A percentile compares a stretch with the other conserved stretches of the same genome.
These are phyloP conservation scores for Podospora pseudocomata DNA, from an alignment of 495 filamentous ascomycete genomes.

Conservation along the genomic window DNA sequence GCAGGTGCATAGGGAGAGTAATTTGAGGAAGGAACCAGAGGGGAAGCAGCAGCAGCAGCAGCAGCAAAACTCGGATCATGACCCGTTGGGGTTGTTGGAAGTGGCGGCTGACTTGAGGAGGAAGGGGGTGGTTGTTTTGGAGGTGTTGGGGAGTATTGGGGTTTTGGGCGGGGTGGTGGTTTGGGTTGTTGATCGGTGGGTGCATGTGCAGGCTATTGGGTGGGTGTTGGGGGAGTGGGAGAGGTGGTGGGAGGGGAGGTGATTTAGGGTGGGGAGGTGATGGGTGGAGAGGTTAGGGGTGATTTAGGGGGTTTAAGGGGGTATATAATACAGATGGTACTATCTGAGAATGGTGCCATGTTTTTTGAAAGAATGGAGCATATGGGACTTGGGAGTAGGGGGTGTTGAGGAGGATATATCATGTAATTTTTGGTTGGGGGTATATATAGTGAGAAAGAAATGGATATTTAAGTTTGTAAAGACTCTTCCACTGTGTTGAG, in stretches of 20 bases:
- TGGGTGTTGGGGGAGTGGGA: slow-evolving; percentile 32
- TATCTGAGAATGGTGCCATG: no score
- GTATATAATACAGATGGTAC: neutral
- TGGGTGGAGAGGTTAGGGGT: neutral
- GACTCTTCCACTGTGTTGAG: no score
- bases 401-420: no score
- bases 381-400: no score
- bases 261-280: neutral
- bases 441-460: no score
- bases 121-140: slow-evolving; percentile 65
- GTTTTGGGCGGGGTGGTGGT: slow-evolving; percentile 70
- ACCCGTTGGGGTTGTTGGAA: slow-evolving; percentile 73
- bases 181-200: slow-evolving; percentile 46
- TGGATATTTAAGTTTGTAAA: no score
- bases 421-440: no score
- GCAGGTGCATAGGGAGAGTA: neutral
- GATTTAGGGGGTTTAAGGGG: neutral
- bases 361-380: no score
- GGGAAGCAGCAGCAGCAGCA: slow-evolving; percentile 39
- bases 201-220: slow-evolving; percentile 24
- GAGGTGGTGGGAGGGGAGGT: slow-evolving; percentile 24
- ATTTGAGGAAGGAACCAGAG: slow-evolving; percentile 18
- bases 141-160: slow-evolving; percentile 72
- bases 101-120: slow-evolving; percentile 64
- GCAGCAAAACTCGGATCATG: slow-evolving; percentile 46